Evolutionary conservation across 768 basidiomycete species (phyloP).

Genomic region (Xerocomus brunneocitrinus): DNA sequence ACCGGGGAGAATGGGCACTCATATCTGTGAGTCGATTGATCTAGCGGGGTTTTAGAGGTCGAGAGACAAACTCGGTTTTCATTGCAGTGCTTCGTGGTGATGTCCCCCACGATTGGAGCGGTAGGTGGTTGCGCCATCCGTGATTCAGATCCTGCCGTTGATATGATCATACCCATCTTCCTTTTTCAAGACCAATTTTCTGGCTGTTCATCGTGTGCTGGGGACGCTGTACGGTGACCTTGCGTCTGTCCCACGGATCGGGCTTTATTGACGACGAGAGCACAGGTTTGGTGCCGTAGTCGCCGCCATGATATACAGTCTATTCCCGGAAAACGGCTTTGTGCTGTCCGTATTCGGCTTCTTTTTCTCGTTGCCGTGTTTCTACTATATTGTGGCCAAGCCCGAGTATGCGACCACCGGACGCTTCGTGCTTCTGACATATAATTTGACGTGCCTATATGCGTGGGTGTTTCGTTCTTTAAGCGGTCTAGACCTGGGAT

Average conservation of each 20-base stretch:
- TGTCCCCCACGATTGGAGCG: slow-evolving; percentile 84
- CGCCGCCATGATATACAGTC: slow-evolving; percentile 65
- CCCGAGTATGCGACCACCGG: slow-evolving; percentile 73
- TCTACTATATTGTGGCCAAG: slow-evolving; percentile 79
- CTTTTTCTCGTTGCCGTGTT: slow-evolving; percentile 89
- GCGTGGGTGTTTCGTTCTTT: slow-evolving; percentile 39
- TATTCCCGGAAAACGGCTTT: slow-evolving; percentile 72
- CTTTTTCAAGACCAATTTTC: slow-evolving; percentile 67
- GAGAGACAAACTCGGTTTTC: slow-evolving; percentile 3
- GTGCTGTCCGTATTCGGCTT: slow-evolving; percentile 82
- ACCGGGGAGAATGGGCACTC: slow-evolving; percentile 92
- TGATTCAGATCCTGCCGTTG: neutral
- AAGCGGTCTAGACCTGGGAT: neutral
- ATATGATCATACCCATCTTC: slow-evolving; percentile 6
- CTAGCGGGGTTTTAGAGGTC: slow-evolving; percentile 10
- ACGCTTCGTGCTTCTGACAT: slow-evolving; percentile 79
- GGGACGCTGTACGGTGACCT: slow-evolving; percentile 69
- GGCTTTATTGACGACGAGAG: slow-evolving; percentile 5
- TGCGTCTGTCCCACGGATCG: neutral
- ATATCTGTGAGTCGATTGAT: slow-evolving; percentile 61
- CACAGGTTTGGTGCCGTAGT: slow-evolving; percentile 71
- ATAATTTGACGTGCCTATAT: slow-evolving; percentile 81
- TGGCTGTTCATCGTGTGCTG: slow-evolving; percentile 76
- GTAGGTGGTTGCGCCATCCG: slow-evolving; percentile 38
- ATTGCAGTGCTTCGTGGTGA: slow-evolving; percentile 78